Base-by-base conservation (phyloP, 2,329 filamentous ascomycete genomes). In the Zymoseptoria crescenta region DNA sequence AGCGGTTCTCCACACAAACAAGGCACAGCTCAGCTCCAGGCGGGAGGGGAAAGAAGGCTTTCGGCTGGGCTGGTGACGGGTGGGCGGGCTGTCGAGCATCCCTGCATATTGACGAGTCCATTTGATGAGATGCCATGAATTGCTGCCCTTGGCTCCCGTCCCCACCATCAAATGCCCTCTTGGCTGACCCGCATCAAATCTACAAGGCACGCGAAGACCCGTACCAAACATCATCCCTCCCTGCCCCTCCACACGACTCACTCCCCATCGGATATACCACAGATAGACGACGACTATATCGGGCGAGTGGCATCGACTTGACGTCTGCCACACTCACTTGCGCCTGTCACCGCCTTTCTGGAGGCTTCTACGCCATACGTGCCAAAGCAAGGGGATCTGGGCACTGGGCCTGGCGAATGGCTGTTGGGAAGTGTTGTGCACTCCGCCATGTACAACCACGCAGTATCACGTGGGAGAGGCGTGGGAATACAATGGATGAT, bases 281-380 rank as follows among this genome's bases (percentile, higher is more conserved):
- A 45, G 35, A 45, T 45, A 6, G n/a, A 45, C 35, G 35, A 45
- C 35, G 35, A 45, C 13, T 45, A 45, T 5, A 45, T 45, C 35
- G 35, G 35, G 35, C 35, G 35, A 16, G 5, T 5, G n/a, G 35
- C 35, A 45, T 13, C 35, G 16, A 16, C 13, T 45, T 45, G 35
- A 16, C 35, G 65, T 62, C 65, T 62, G 65, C 66, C 67, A 68
- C 58, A 49, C 51, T 60, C 63, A 57, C 59, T 52, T 50, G 20
- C 61, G 54, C 59, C 65, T 68, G 65, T 69, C 65, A 69, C 62
- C 63, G 65, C 64, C 62, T 61, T 62, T 62, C 58, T 58, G 55
- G 59, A 51, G 59, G 57, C 59, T 56, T 58, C 27, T 49, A 52
- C 30, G 56, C 57, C 55, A 60, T 52, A 58, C 56, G 59, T 56